phyloP scores from a whole-genome alignment of 2,329 filamentous ascomycete genomes.

The Exophiala dermatitidis region DNA sequence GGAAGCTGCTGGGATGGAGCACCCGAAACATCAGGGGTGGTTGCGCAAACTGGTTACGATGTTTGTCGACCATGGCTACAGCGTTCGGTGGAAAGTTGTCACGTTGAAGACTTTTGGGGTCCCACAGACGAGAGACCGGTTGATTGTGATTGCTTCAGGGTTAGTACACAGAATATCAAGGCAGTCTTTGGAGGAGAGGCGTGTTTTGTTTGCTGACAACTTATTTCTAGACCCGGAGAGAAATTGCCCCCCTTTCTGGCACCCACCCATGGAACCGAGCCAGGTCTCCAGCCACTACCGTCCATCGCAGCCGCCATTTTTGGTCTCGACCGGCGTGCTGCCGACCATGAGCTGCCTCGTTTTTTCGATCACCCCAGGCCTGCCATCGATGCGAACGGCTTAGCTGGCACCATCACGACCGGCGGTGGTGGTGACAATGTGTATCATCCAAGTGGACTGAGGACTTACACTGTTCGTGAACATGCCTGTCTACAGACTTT shows the following conservation, averaged over 20 bases:
- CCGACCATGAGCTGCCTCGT: constrained; percentile 30
- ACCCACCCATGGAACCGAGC: constrained; percentile 48
- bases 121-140: constrained; percentile 42
- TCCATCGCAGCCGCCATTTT: constrained; percentile 41
- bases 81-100: constrained; percentile 60
- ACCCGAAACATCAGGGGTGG: constrained; percentile 46
- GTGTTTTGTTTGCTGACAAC: constrained; percentile 3
- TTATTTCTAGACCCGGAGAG: constrained; percentile 57
- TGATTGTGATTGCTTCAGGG: constrained; percentile 50
- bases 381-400: constrained; percentile 44
- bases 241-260: constrained; percentile 57
- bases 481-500: constrained; percentile 65
- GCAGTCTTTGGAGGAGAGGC: no score
- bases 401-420: constrained; percentile 54
- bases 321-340: constrained; percentile 27
- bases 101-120: constrained; percentile 45
- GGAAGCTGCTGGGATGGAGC: constrained; percentile 64
- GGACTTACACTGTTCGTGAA: constrained; percentile 61
- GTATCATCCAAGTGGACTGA: constrained; percentile 57
- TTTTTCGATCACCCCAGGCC: constrained; percentile 34
- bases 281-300: constrained; percentile 31
- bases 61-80: constrained; percentile 60
- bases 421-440: constrained; percentile 49
- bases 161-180: constrained; percentile 30
- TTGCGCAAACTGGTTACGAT: constrained; percentile 56